Evolutionary conservation across 2,329 filamentous ascomycete genomes (phyloP), one percentile per base, ranked within the genome.

Genomic region (Xylogone sp.): DNA sequence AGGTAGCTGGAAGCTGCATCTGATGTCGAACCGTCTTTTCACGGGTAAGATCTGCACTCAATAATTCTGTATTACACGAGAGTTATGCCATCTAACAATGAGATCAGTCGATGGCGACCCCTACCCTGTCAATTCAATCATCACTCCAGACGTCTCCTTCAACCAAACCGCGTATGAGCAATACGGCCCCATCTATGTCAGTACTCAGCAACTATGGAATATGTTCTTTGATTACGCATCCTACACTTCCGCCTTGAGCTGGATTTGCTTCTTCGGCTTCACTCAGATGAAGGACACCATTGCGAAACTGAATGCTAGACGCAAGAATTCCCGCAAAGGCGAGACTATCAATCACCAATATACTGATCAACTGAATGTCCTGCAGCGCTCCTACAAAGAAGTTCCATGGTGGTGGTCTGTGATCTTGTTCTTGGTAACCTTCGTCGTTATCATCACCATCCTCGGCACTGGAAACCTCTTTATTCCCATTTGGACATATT

Each of bases 211-310:
- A 42, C 70, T 82, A 2, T 84, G 81, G 81, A 64, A 66, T 3
- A 79, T 79, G 54, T 83, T 83, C 65, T 83, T 82, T 62, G 78
- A 80, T 60, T 84, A 83, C 51, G 79, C 81, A 5, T 76, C 79
- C 8, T 78, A 82, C 51, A 72, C 78, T 1, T 82, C 80, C 1
- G 78, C 79, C 0, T 70, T 83, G 45, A 75, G 76, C 5, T 84
- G 81, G 80, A 79, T 83, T 62, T 67, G 67, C 3, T 73, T 81
- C 0, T 84, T 84, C 51, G 78, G 80, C 1, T 79, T 69, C 42
- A 57, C 69, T 0, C 71, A 78, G 51, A 70, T 83, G 44, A 70
- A 67, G 21, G 64, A 65, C 2, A 79, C 74, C 18, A 59, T 76
- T 20, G 55, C 54, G 4, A 79, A 77, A 57, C 69, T 78, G 20